phyloP scores from a whole-genome alignment of 768 basidiomycete genomes.

The Dendrothele bispora region DNA sequence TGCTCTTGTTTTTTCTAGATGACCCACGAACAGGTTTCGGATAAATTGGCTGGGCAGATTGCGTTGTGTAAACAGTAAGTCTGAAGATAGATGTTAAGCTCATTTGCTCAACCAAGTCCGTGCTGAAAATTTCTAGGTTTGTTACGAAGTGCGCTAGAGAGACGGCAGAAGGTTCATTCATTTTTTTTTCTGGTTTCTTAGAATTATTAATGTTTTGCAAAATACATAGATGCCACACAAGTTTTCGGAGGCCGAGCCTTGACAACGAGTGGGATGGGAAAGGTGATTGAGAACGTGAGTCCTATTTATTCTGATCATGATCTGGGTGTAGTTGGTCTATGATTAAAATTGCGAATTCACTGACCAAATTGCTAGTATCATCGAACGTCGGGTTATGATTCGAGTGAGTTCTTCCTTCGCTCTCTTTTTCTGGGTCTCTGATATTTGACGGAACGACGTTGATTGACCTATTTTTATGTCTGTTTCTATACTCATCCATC shows the following conservation, averaged over 20 bases:
- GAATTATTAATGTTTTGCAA: too few relatives aligned
- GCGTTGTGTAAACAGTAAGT: conserved; percentile 85
- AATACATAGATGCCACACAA: conserved; percentile 64
- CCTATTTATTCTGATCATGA: too few relatives aligned
- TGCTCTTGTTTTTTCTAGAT: conserved; percentile 48
- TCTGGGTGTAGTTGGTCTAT: background rate
- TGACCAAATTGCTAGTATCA: too few relatives aligned
- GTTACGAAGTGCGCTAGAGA: conserved; percentile 67
- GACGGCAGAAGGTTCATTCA: conserved; percentile 58
- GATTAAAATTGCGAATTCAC: conserved; percentile 1
- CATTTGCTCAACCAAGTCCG: too few relatives aligned
- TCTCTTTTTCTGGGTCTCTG: too few relatives aligned
- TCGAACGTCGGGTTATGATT: conserved; percentile 80
- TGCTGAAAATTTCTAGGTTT: conserved; percentile 57
- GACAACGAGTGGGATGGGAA: conserved; percentile 87
- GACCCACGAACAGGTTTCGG: conserved; percentile 81
- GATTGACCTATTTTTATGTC: conserved; percentile 6
- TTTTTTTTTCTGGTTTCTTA: too few relatives aligned
- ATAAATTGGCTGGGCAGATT: conserved; percentile 85
- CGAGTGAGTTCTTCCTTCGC: conserved; percentile 49
- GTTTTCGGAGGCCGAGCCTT: conserved; percentile 90
- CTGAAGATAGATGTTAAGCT: background rate
- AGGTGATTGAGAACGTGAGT: conserved; percentile 75
- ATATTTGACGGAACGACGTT: too few relatives aligned
- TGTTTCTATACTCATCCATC: too few relatives aligned